A percentile compares a stretch with the other conserved stretches of the same genome.
Conservation (phyloP, 441 rosid species). For the Pelargonium citronellum region DNA sequence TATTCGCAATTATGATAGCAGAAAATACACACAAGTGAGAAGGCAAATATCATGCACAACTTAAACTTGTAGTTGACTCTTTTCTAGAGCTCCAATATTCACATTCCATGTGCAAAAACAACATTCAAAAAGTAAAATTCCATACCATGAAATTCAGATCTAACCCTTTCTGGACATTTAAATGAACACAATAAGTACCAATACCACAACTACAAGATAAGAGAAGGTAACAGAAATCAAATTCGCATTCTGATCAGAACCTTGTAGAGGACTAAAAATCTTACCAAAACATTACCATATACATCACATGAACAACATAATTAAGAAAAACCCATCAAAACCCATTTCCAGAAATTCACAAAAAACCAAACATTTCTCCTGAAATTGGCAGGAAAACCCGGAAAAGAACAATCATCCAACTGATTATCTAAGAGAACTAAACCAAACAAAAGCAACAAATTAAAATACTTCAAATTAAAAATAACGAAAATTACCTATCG, state of each 20-base stretch:
- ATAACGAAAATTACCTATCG: slow-evolving; percentile 46
- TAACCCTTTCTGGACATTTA: slow-evolving; percentile 13
- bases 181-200: slow-evolving; percentile 12
- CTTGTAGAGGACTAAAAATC: background rate
- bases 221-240: background rate
- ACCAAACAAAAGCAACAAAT: background rate
- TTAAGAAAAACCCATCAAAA: background rate
- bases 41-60: background rate
- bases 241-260: background rate
- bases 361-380: slow-evolving; percentile 8
- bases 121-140: slow-evolving; percentile 6
- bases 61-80: background rate
- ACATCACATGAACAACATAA: background rate
- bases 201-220: background rate
- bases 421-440: background rate
- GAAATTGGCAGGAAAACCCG: slow-evolving; percentile 15
- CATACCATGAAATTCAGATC: slow-evolving; percentile 19
- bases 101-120: background rate
- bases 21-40: background rate
- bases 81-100: background rate
- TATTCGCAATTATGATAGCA: background rate
- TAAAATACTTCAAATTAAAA: background rate
- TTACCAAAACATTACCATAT: slow-evolving; percentile 4
- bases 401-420: background rate
- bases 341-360: slow-evolving; percentile 17